Evolutionary conservation across 345 rosid genomes (phyloP).

Genomic region (Eucalyptus microcorys): DNA sequence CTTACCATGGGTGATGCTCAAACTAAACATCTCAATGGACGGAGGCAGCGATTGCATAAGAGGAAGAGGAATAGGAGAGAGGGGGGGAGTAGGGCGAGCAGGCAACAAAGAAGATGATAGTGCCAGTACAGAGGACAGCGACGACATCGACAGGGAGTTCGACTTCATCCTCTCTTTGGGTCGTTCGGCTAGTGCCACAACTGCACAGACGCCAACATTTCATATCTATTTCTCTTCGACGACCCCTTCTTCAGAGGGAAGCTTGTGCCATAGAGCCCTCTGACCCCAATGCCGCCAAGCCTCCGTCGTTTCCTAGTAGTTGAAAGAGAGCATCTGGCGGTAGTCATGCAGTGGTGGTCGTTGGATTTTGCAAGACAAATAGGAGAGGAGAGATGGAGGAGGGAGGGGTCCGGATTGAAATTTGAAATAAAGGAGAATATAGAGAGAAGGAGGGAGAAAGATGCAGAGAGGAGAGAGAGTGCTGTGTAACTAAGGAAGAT

Average conservation of each 20-base stretch:
- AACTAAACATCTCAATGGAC: background rate
- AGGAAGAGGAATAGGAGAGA: background rate
- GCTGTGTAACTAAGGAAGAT: too few species aligned
- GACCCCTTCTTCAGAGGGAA: background rate
- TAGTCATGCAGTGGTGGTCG: fast-evolving
- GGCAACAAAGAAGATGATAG: background rate
- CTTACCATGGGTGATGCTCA: background rate
- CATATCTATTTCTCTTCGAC: fast-evolving
- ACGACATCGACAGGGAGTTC: background rate
- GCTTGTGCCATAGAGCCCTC: background rate
- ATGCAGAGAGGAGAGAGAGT: too few species aligned
- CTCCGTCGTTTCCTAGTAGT: background rate
- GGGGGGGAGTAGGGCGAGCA: background rate
- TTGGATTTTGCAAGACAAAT: background rate
- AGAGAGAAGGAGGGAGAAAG: too few species aligned
- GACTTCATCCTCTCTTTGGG: background rate
- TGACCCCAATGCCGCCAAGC: background rate
- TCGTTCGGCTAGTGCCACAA: background rate
- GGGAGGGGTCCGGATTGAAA: too few species aligned
- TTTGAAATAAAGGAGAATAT: too few species aligned
- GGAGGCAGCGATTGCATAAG: background rate
- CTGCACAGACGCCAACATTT: too few species aligned
- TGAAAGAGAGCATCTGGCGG: background rate
- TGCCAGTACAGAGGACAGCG: fast-evolving
- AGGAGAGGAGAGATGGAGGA: background rate